These are phyloP conservation scores for Yamadazyma scolyti DNA, from an alignment of 805 yeast species.

Conservation along the genomic window DNA sequence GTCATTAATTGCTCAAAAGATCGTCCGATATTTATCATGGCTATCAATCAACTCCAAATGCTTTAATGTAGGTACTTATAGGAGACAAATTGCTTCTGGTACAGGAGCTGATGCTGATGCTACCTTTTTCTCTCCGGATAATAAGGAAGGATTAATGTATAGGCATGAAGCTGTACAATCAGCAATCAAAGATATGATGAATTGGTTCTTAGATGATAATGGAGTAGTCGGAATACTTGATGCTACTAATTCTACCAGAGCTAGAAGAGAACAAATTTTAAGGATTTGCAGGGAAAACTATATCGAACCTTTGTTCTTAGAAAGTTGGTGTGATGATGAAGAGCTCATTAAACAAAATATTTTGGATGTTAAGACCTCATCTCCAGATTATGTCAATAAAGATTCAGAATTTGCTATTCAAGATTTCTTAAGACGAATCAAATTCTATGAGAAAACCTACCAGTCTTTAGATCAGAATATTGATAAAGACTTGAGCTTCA, in stretches of 20 bases:
- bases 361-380: slow-evolving; percentile 78
- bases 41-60: slow-evolving; percentile 80
- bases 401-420: slow-evolving; percentile 68
- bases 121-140: slow-evolving; percentile 68
- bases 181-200: slow-evolving; percentile 77
- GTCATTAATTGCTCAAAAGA: slow-evolving; percentile 89
- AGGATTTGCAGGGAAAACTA: slow-evolving; percentile 57
- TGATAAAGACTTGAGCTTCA: slow-evolving; percentile 71
- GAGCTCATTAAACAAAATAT: slow-evolving; percentile 76
- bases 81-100: slow-evolving; percentile 53
- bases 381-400: slow-evolving; percentile 72
- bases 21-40: slow-evolving; percentile 91
- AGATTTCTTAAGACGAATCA: slow-evolving; percentile 73
- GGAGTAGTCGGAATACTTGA: slow-evolving; percentile 93
- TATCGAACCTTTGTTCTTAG: slow-evolving; percentile 89
- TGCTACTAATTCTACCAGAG: slow-evolving; percentile 83
- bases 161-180: slow-evolving; percentile 66
- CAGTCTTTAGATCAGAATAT: slow-evolving; percentile 62
- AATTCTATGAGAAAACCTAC: slow-evolving; percentile 68
- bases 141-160: slow-evolving; percentile 58
- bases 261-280: slow-evolving; percentile 63
- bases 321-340: slow-evolving; percentile 85
- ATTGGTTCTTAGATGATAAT: slow-evolving; percentile 76
- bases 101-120: slow-evolving; percentile 59
- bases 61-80: slow-evolving; percentile 84